Percentiles rank a stretch among this genome's conserved stretches.
These are phyloP conservation scores for Pterothamnion heteromorphum DNA, from an alignment of 31 red algal genomes.

Conservation along the genomic window DNA sequence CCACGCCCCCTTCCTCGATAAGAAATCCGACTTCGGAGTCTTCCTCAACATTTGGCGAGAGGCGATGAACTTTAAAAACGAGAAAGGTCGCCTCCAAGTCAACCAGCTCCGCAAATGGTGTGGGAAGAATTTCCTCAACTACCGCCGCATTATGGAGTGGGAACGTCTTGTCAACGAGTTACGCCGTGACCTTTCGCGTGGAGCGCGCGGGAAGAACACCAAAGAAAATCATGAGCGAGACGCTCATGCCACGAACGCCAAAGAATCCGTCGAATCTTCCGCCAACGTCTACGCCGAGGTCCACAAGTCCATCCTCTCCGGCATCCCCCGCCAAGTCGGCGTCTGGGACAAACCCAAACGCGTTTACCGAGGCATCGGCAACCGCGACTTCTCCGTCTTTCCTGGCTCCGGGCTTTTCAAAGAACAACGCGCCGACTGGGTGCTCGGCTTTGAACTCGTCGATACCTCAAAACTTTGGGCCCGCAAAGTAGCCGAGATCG, in stretches of 20 bases:
- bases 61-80: not conserved
- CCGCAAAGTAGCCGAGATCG: constrained; percentile 23
- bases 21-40: constrained; percentile 15
- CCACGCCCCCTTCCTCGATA: not conserved
- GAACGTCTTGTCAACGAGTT: not conserved
- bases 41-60: not conserved
- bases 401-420: not conserved
- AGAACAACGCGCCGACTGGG: not conserved
- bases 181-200: not conserved
- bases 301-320: not conserved
- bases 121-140: not conserved
- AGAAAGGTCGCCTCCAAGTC: not conserved
- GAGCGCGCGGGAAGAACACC: no score
- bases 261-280: not conserved
- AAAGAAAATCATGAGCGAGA: no score
- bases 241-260: no score
- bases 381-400: not conserved
- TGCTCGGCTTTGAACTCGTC: constrained; percentile 4
- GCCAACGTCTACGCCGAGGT: constrained; percentile 2
- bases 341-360: not conserved
- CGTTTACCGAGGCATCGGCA: not conserved
- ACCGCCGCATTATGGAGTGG: not conserved
- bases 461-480: constrained; percentile 8
- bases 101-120: not conserved
- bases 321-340: not conserved